Evolutionary conservation across 768 basidiomycete species (phyloP).

Genomic region (Tephrocybe sp.): DNA sequence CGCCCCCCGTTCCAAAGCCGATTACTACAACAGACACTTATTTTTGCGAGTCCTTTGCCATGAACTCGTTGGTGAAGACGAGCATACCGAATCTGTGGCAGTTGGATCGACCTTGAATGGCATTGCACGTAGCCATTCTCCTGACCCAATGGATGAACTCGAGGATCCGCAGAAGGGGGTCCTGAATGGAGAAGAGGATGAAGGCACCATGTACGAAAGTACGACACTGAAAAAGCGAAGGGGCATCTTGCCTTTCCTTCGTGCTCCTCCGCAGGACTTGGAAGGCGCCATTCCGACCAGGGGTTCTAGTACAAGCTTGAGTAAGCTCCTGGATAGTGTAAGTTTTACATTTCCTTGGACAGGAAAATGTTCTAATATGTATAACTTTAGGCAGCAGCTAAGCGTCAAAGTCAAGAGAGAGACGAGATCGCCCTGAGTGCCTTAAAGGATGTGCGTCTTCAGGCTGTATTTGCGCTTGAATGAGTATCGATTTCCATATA

Average conservation of each 20-base stretch:
- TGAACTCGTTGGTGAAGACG: slow-evolving; percentile 39
- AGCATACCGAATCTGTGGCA: slow-evolving; percentile 17
- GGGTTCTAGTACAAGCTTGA: slow-evolving; percentile 12
- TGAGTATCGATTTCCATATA: not conserved
- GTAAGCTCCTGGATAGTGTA: slow-evolving; percentile 11
- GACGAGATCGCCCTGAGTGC: slow-evolving; percentile 16
- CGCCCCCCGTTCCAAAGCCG: slow-evolving; percentile 60
- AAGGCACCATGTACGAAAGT: slow-evolving; percentile 7
- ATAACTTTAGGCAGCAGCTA: slow-evolving; percentile 9
- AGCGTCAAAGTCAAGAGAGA: slow-evolving; percentile 13
- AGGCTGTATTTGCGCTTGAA: not conserved
- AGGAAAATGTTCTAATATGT: too few species aligned
- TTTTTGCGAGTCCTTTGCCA: slow-evolving; percentile 71
- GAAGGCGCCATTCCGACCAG: slow-evolving; percentile 12
- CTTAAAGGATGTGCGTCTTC: slow-evolving; percentile 17
- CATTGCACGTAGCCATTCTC: slow-evolving; percentile 33
- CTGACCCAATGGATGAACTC: slow-evolving; percentile 20
- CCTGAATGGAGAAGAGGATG: slow-evolving; percentile 8
- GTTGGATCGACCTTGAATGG: slow-evolving; percentile 25
- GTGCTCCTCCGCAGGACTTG: slow-evolving; percentile 11
- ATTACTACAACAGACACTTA: slow-evolving; percentile 69
- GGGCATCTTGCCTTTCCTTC: slow-evolving; percentile 7
- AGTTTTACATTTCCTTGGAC: not conserved
- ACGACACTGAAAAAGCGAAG: slow-evolving; percentile 11
- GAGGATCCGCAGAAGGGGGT: slow-evolving; percentile 7